These are phyloP conservation scores for Lactarius hengduanensis DNA, from an alignment of 768 basidiomycete species.

Conservation along the genomic window DNA sequence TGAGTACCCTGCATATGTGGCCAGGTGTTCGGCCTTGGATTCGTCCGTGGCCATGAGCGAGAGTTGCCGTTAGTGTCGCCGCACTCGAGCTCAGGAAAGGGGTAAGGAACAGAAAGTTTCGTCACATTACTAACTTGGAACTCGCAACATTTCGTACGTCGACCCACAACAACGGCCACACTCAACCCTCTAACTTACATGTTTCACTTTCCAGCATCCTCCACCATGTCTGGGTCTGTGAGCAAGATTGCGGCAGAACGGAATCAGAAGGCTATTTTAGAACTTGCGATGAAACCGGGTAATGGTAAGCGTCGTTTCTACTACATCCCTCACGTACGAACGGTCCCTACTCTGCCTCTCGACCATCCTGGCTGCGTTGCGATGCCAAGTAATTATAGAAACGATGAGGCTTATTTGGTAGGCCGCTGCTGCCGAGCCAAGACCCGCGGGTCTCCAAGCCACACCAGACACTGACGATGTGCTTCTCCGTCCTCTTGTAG, in stretches of 20 bases:
- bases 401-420: slow-evolving; percentile 1
- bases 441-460: background rate
- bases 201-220: background rate
- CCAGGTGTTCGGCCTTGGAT: slow-evolving; percentile 7
- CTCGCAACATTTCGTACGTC: background rate
- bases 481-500: slow-evolving; percentile 40
- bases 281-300: slow-evolving; percentile 23
- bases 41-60: slow-evolving; percentile 3
- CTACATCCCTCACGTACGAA: background rate
- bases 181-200: background rate
- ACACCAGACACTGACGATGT: slow-evolving; percentile 7
- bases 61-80: background rate
- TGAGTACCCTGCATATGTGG: slow-evolving; percentile 38
- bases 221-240: slow-evolving; percentile 23
- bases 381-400: background rate
- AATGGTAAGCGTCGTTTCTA: slow-evolving; percentile 19
- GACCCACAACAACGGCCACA: background rate
- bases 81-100: background rate
- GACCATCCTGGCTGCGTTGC: background rate
- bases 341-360: background rate
- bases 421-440: slow-evolving; percentile 6
- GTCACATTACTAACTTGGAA: background rate
- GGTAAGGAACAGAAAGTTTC: background rate
- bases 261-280: slow-evolving; percentile 25
- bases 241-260: slow-evolving; percentile 24